phyloP scores from a whole-genome alignment of 768 basidiomycete genomes.

The Amanita molliuscula region DNA sequence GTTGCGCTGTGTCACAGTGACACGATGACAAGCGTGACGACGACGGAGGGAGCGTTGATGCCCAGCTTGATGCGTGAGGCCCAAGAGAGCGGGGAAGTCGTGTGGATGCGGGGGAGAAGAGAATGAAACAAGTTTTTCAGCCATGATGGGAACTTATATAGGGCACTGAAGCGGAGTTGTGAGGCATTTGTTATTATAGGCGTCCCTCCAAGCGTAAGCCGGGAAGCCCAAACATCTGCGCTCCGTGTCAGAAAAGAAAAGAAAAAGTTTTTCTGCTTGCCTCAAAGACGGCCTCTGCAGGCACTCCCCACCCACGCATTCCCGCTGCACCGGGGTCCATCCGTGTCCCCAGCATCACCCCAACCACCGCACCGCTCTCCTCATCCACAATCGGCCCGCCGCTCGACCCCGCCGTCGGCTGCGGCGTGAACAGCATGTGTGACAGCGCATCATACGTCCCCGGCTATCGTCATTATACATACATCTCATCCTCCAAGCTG shows the following conservation, averaged over 20 bases:
- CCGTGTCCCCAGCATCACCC: conserved; percentile 49
- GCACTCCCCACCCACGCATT: conserved; percentile 49
- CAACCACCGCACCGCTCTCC: conserved; percentile 52
- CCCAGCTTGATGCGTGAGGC: too few relatives aligned
- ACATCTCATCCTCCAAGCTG: not conserved
- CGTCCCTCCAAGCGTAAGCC: not conserved
- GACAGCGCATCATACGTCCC: conserved; percentile 61
- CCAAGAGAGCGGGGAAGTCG: too few relatives aligned
- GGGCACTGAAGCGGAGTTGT: not conserved
- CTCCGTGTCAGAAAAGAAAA: not conserved
- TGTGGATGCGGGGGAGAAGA: not conserved
- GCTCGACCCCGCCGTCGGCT: conserved; percentile 56
- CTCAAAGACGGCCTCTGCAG: conserved; percentile 55
- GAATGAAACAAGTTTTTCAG: not conserved
- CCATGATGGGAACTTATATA: not conserved
- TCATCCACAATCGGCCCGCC: conserved; percentile 61
- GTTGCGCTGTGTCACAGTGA: not conserved
- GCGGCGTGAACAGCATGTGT: conserved; percentile 40
- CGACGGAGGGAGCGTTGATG: too few relatives aligned
- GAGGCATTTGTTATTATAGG: not conserved
- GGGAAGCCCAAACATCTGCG: conserved; percentile 47
- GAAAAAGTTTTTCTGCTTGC: conserved; percentile 18
- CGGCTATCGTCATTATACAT: conserved; percentile 25
- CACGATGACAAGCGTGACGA: not conserved
- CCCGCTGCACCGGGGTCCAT: conserved; percentile 49